Evolutionary conservation across 2,329 filamentous ascomycete species (phyloP), one percentile per base, ranked within the genome.

Genomic region (Cercospora zeae-maydis): DNA sequence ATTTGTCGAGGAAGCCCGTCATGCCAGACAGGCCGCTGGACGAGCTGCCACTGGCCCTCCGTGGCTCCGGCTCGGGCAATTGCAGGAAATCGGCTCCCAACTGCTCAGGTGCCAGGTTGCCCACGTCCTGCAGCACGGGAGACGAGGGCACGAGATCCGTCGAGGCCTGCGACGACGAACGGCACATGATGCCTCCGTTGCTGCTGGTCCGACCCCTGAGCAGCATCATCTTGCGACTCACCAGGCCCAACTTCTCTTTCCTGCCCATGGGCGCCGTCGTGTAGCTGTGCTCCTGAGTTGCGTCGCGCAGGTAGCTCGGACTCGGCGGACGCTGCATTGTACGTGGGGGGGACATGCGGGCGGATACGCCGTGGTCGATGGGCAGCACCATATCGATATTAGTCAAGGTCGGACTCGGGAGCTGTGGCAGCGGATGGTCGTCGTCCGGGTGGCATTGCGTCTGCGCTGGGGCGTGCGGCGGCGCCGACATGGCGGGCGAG

Each of bases 321-420:
- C 72, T 74, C 33, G 72, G 72, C 24, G 72, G 72, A 34, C 70
- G 62, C 37, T 63, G 58, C 21, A 56, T 39, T 11, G 61, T 53
- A 31, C 62, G 62, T 45, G 69, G 67, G 16, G 70, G 70, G 13
- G 70, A 71, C 11, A 59, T 60, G 5, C 66, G 33, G 49, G 61
- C 42, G 21, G 63, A 53, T 14, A 59, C 53, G 24, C 42, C 53
- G 54, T 63, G 87, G 74, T 89, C 87, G 6, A 59, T 51, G 64
- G 93, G 93, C 58, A 97, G 66, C 16, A 97, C 96, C 91, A 96
- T 93, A 75, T 96, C 93, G 58, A 92, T 92, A 76, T 96, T 96
- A 61, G 92, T 96, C 72, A 97, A 81, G 2, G 93, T 96, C 52
- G 93, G 93, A 63, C 91, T 96, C 11, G 86, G 86, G 67, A 89